phyloP scores from a whole-genome alignment of 2,329 filamentous ascomycete species.

The Alternaria solani region DNA sequence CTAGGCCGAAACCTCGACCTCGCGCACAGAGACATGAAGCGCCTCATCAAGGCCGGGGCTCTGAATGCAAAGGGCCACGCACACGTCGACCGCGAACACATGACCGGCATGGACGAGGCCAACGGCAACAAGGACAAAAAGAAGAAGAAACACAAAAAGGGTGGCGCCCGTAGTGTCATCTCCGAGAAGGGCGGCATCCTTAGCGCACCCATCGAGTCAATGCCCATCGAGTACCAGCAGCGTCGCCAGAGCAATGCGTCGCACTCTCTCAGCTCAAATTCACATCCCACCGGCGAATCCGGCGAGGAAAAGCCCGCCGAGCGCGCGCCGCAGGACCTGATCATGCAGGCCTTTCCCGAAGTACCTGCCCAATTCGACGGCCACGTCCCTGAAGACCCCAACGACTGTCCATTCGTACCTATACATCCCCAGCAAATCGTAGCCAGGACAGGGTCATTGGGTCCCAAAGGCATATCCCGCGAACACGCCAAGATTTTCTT shows the following conservation, averaged over 20 bases:
- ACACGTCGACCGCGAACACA: slow-evolving; percentile 32
- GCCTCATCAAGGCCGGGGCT: slow-evolving; percentile 47
- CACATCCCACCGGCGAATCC: slow-evolving; percentile 48
- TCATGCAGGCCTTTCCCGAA: slow-evolving; percentile 48
- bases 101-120: slow-evolving; percentile 16
- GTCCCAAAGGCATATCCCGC: slow-evolving; percentile 77
- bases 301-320: slow-evolving; percentile 38
- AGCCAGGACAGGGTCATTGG: slow-evolving; percentile 59
- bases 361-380: slow-evolving; percentile 62
- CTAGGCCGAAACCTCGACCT: slow-evolving; percentile 72
- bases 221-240: slow-evolving; percentile 48
- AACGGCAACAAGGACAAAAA: slow-evolving; percentile 45
- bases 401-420: slow-evolving; percentile 71
- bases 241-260: slow-evolving; percentile 49
- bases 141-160: slow-evolving; percentile 61
- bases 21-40: slow-evolving; percentile 61
- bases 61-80: slow-evolving; percentile 38
- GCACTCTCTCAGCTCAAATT: slow-evolving; percentile 62
- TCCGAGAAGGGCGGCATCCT: slow-evolving; percentile 75
- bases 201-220: slow-evolving; percentile 41
- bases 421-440: slow-evolving; percentile 69
- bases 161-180: slow-evolving; percentile 65
- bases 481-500: slow-evolving; percentile 77
- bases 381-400: slow-evolving; percentile 65
- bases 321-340: slow-evolving; percentile 44